Percentiles rank a stretch among this genome's conserved stretches.
phyloP scores from a whole-genome alignment of 495 filamentous ascomycete genomes.

The Talaromyces thailandensis region DNA sequence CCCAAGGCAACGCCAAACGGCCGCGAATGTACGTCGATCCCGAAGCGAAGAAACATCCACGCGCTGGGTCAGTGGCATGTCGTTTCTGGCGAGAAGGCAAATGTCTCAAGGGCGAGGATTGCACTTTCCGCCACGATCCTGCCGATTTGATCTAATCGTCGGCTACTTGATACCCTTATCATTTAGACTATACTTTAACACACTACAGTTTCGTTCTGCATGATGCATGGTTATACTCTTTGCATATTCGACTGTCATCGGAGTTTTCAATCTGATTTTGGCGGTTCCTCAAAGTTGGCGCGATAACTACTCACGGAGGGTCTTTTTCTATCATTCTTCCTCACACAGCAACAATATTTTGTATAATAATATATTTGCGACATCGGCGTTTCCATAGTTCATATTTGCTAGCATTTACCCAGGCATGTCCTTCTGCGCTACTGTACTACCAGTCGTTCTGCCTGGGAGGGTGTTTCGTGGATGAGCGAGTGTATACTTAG shows the following conservation, averaged over 20 bases:
- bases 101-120: slow-evolving; percentile 77
- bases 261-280: background rate
- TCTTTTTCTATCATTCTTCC: background rate
- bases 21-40: slow-evolving; percentile 21
- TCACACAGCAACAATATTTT: background rate
- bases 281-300: background rate
- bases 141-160: slow-evolving; percentile 4
- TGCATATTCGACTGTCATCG: background rate
- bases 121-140: slow-evolving; percentile 66
- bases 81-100: slow-evolving; percentile 69
- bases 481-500: background rate
- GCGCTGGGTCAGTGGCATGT: slow-evolving; percentile 48
- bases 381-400: background rate
- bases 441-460: background rate
- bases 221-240: background rate
- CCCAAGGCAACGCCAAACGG: slow-evolving; percentile 25
- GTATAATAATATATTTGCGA: background rate
- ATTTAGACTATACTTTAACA: background rate
- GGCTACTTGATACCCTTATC: background rate
- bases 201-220: background rate
- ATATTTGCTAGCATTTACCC: background rate
- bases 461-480: background rate
- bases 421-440: background rate
- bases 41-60: slow-evolving; percentile 25
- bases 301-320: background rate